Conservation (phyloP, 1,284 basidiomycete genomes). For the Schizophyllum amplum region DNA sequence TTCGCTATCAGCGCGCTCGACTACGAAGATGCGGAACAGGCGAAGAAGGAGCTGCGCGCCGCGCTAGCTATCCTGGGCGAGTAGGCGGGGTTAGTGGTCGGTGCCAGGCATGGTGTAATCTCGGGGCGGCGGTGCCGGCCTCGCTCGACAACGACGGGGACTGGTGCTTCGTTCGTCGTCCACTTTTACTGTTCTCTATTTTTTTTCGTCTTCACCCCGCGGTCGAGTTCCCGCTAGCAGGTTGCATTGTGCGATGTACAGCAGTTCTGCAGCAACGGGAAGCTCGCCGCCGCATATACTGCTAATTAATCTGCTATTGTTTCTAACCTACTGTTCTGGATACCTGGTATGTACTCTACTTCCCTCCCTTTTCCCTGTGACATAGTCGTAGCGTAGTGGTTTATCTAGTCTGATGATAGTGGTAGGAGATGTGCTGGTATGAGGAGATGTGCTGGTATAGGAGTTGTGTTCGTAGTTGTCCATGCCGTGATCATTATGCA, state of each 20-base stretch:
- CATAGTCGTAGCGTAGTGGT: not conserved
- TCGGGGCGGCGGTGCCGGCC: too few relatives aligned
- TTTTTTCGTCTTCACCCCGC: not conserved
- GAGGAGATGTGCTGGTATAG: not conserved
- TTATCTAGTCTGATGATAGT: not conserved
- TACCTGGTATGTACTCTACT: not conserved
- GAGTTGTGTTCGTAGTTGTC: too few relatives aligned
- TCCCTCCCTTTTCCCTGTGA: not conserved
- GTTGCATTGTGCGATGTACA: too few relatives aligned
- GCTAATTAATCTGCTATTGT: not conserved
- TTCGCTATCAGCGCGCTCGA: constrained; percentile 90
- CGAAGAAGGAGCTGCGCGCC: constrained; percentile 67
- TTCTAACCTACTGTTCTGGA: not conserved
- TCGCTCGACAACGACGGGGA: too few relatives aligned
- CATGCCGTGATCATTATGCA: too few relatives aligned
- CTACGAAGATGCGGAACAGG: constrained; percentile 85
- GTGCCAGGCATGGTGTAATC: not conserved
- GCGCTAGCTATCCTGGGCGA: constrained; percentile 69
- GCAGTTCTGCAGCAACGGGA: too few relatives aligned
- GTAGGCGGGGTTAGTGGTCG: not conserved
- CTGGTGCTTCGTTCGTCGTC: not conserved
- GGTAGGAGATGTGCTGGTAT: not conserved
- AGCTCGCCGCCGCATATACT: not conserved
- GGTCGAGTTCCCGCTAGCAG: not conserved
- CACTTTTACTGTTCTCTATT: not conserved